phyloP scores from a whole-genome alignment of 1,284 basidiomycete genomes.

The Bondarzewia mesenterica region DNA sequence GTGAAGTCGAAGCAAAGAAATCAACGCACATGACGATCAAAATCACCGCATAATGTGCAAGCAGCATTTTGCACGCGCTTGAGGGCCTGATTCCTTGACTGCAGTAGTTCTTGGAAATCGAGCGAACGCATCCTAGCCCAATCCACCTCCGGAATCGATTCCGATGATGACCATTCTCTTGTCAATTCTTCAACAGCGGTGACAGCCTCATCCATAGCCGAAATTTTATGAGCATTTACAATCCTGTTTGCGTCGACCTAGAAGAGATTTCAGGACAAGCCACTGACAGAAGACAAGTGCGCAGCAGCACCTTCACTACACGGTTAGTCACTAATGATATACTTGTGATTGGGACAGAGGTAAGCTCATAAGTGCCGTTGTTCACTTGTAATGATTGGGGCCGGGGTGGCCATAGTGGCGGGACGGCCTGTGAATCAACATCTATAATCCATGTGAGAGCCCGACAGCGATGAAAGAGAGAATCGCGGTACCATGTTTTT shows the following conservation, averaged over 20 bases:
- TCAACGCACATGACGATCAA: constrained; percentile 57
- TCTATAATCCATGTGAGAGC: constrained; percentile 32
- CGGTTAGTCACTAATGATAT: constrained; percentile 72
- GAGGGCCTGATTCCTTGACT: constrained; percentile 46
- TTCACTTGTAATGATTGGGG: constrained; percentile 39
- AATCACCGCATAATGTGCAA: constrained; percentile 57
- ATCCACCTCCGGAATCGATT: constrained; percentile 65
- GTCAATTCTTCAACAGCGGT: constrained; percentile 40
- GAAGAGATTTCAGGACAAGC: constrained; percentile 4
- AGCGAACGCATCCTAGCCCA: constrained; percentile 81
- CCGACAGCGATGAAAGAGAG: constrained; percentile 1
- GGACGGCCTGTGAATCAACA: constrained; percentile 46
- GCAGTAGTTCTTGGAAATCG: constrained; percentile 86
- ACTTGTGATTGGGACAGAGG: constrained; percentile 62
- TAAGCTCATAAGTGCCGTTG: constrained; percentile 64
- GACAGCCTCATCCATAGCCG: constrained; percentile 49
- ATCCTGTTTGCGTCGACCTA: constrained; percentile 71
- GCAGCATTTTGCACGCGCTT: constrained; percentile 34
- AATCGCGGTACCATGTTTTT: constrained; percentile 51
- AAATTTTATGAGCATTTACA: constrained; percentile 56
- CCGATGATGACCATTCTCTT: constrained; percentile 44
- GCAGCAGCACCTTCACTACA: constrained; percentile 56
- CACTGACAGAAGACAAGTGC: background rate
- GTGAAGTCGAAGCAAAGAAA: constrained; percentile 5
- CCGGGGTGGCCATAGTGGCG: constrained; percentile 70